These are phyloP conservation scores for Neonectria hederae DNA, from an alignment of 2,329 filamentous ascomycete genomes.

Conservation along the genomic window DNA sequence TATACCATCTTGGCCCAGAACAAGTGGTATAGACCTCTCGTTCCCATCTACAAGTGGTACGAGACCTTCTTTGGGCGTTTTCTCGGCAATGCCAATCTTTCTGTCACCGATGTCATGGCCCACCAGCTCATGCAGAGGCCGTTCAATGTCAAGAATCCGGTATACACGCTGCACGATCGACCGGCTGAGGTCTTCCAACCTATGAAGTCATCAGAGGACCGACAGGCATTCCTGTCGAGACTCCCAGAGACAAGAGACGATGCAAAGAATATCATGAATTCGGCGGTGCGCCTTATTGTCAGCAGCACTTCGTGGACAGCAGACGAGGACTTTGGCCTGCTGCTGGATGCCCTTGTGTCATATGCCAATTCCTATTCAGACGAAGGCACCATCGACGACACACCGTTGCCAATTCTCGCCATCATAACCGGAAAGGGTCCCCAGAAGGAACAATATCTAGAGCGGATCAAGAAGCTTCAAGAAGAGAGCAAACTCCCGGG, in stretches of 20 bases:
- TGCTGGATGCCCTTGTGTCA: slow-evolving; percentile 81
- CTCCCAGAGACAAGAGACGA: slow-evolving; percentile 72
- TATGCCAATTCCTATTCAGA: slow-evolving; percentile 66
- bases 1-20: slow-evolving; percentile 85
- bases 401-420: slow-evolving; percentile 75
- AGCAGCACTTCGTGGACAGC: slow-evolving; percentile 98
- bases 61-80: slow-evolving; percentile 76
- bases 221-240: slow-evolving; percentile 68
- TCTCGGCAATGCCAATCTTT: slow-evolving; percentile 78
- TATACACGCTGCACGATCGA: slow-evolving; percentile 84
- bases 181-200: slow-evolving; percentile 86
- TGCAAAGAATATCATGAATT: slow-evolving; percentile 66
- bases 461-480: slow-evolving; percentile 69
- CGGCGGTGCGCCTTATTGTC: slow-evolving; percentile 75
- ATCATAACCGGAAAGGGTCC: slow-evolving; percentile 97
- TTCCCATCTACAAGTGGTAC: slow-evolving; percentile 79
- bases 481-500: slow-evolving; percentile 70
- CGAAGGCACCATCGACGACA: slow-evolving; percentile 51
- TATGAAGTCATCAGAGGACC: slow-evolving; percentile 57
- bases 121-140: slow-evolving; percentile 70
- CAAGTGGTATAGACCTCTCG: slow-evolving; percentile 74
- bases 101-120: slow-evolving; percentile 91
- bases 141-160: slow-evolving; percentile 71
- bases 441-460: slow-evolving; percentile 78
- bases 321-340: slow-evolving; percentile 91